Conservation (phyloP, 176 grass and related monocot genomes). For the maize (Zea mays) region Zm-B73-REFERENCE-NAM-5.0 NC_050100.1:135303501-135304000, state of each 20-base stretch:
- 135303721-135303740: neutral
- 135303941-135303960: constrained; percentile 62
- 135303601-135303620: constrained; percentile 77
- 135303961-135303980: constrained; percentile 65
- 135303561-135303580: constrained; percentile 81
- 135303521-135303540: constrained; percentile 84
- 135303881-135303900: neutral
- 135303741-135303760: constrained; percentile 67
- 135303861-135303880: neutral
- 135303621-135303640: constrained; percentile 15
- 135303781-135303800: constrained; percentile 67
- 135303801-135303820: neutral
- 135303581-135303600: constrained; percentile 53
- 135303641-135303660: neutral
- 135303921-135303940: constrained; percentile 72
- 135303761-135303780: constrained; percentile 56
- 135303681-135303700: neutral
- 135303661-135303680: neutral
- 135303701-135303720: no score
- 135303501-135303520: constrained; percentile 78
- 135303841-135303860: neutral
- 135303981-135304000: constrained; percentile 66
- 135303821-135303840: neutral
- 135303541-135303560: constrained; percentile 55
- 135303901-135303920: constrained; percentile 66